phyloP scores from a whole-genome alignment of 441 rosid genomes.

The Aleurites moluccanus region DNA sequence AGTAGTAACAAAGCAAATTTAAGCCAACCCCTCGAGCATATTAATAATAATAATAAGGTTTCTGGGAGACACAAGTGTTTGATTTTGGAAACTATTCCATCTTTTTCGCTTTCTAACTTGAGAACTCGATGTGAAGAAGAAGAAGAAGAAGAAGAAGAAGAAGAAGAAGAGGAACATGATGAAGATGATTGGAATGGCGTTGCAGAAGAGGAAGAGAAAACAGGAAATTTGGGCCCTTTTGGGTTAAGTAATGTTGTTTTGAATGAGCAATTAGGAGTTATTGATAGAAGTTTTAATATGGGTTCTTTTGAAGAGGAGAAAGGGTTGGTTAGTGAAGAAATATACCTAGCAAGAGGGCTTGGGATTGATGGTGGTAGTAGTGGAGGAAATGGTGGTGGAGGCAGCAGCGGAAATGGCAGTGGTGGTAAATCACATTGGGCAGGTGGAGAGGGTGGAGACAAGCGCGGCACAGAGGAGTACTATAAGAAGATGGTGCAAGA shows the following conservation, averaged over 20 bases:
- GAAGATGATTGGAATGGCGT: constrained; percentile 9
- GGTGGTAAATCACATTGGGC: constrained; percentile 23
- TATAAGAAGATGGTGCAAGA: constrained; percentile 54
- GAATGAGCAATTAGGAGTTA: constrained; percentile 15
- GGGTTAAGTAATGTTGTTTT: constrained; percentile 16
- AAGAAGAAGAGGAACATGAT: too few species aligned
- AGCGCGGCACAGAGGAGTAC: constrained; percentile 42
- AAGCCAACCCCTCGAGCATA: constrained; percentile 6
- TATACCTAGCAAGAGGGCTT: constrained; percentile 46
- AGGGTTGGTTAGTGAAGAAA: constrained; percentile 26
- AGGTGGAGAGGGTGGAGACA: constrained; percentile 43
- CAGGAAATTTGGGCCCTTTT: neutral
- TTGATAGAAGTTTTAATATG: constrained; percentile 17
- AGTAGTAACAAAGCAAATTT: constrained; percentile 4
- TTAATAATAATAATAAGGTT: constrained; percentile 23
- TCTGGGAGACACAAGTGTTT: constrained; percentile 29
- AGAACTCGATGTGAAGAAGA: constrained; percentile 23
- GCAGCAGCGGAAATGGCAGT: constrained; percentile 26
- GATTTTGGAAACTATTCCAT: constrained; percentile 45
- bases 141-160: too few species aligned
- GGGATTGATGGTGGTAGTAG: constrained; percentile 27
- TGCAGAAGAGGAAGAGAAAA: constrained; percentile 22
- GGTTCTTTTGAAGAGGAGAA: constrained; percentile 22
- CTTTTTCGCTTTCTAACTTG: constrained; percentile 34
- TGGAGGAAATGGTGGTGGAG: constrained; percentile 14